Conservation (phyloP, 106 monocot genomes). For the Platanthera guangdongensis region DNA sequence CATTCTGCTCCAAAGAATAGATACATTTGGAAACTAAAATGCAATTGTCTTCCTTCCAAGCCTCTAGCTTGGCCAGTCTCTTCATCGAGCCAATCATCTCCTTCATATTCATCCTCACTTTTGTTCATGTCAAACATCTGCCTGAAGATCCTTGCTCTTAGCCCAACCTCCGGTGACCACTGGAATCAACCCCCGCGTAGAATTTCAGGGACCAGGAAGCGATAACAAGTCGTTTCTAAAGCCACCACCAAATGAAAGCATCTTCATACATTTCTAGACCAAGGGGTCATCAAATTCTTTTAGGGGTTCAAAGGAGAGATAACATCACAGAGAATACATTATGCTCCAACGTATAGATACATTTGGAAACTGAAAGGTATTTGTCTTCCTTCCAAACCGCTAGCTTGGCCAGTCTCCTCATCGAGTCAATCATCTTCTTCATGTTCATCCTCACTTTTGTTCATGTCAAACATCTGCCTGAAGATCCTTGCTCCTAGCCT, state of each 20-base stretch:
- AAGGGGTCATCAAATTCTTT: constrained; percentile 29
- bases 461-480: not conserved
- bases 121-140: not conserved
- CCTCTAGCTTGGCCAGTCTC: constrained; percentile 2
- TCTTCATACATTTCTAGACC: constrained; percentile 72
- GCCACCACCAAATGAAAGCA: constrained; percentile 25
- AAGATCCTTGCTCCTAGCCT: constrained; percentile 13
- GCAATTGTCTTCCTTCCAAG: constrained; percentile 20
- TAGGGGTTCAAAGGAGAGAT: too few relatives aligned
- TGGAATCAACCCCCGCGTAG: constrained; percentile 24
- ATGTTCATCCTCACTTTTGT: constrained; percentile 5
- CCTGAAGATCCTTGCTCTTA: constrained; percentile 14
- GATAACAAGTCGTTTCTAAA: constrained; percentile 34
- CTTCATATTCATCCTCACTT: constrained; percentile 10
- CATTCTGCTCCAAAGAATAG: not conserved
- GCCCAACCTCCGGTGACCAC: constrained; percentile 3
- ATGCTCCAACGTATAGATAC: too few relatives aligned
- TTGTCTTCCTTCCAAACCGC: constrained; percentile 17
- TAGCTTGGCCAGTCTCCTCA: constrained; percentile 10
- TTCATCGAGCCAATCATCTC: constrained; percentile 24
- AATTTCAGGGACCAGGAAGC: constrained; percentile 13
- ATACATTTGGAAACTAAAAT: not conserved
- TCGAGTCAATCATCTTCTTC: constrained; percentile 22
- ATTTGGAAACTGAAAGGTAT: not conserved
- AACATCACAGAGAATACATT: too few relatives aligned